Evolutionary conservation across 495 filamentous ascomycete genomes (phyloP).

Genomic region (Amniculicola lignicola): DNA sequence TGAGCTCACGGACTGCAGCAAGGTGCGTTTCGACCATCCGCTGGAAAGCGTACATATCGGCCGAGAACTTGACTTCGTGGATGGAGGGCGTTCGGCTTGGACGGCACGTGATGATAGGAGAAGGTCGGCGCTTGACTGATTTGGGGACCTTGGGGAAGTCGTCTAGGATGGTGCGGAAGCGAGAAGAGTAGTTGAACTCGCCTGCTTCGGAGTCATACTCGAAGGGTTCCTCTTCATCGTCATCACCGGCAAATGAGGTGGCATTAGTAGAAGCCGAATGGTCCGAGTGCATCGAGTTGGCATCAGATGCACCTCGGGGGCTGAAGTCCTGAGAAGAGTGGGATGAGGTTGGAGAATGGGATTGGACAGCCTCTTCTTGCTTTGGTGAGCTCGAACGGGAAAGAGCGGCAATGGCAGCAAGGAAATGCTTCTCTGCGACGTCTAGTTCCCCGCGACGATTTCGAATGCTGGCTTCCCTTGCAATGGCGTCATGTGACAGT

Average conservation of each 20-base stretch:
- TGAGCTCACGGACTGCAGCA: constrained; percentile 11
- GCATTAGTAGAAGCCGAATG: constrained; percentile 13
- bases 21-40: constrained; percentile 17
- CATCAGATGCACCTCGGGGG: constrained; percentile 8
- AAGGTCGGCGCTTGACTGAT: not conserved
- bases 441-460: constrained; percentile 20
- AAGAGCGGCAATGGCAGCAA: constrained; percentile 24
- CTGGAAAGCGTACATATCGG: constrained; percentile 6
- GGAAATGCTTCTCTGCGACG: constrained; percentile 33
- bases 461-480: constrained; percentile 24
- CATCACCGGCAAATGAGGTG: constrained; percentile 19
- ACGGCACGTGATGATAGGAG: constrained; percentile 2
- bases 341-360: constrained; percentile 18
- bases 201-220: constrained; percentile 9
- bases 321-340: constrained; percentile 9
- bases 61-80: constrained; percentile 2
- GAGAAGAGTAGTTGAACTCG: constrained; percentile 1
- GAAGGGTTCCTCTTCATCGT: not conserved
- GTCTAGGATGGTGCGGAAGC: constrained; percentile 7
- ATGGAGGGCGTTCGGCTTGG: not conserved
- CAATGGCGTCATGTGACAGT: constrained; percentile 30
- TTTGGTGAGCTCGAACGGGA: not conserved
- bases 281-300: constrained; percentile 14
- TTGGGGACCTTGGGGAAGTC: not conserved
- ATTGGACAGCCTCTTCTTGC: constrained; percentile 7